Conservation (phyloP, 1,139 yeast genomes). For the Blastobotrys illinoisensis region DNA sequence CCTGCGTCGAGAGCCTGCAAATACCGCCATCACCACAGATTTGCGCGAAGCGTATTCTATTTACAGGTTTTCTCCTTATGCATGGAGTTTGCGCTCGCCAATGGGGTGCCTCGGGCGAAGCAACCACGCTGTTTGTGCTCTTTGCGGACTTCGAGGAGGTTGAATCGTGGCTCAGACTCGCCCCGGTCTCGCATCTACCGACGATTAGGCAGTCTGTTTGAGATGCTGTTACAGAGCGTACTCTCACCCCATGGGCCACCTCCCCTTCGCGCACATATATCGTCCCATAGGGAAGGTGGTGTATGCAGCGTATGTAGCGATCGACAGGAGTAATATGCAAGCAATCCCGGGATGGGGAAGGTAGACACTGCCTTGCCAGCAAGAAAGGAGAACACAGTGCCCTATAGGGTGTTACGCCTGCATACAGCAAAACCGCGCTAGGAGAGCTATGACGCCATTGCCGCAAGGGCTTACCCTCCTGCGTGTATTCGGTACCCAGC, state of each 20-base stretch:
- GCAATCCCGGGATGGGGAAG: neutral
- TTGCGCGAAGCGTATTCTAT: neutral
- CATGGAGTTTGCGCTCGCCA: neutral
- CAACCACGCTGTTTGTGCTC: neutral
- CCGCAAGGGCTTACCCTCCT: neutral
- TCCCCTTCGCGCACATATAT: neutral
- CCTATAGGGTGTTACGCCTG: neutral
- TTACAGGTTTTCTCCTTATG: neutral
- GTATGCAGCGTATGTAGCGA: neutral
- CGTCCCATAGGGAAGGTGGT: neutral
- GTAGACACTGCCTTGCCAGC: neutral
- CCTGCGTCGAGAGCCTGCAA: neutral
- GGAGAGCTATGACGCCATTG: neutral
- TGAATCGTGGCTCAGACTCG: neutral
- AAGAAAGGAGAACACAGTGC: neutral
- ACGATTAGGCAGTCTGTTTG: neutral
- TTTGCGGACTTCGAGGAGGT: neutral
- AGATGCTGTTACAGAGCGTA: neutral
- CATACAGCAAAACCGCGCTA: neutral
- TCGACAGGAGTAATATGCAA: neutral
- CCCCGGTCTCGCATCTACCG: neutral
- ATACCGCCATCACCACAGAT: neutral
- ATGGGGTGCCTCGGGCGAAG: neutral
- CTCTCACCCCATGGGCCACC: neutral
- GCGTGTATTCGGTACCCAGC: neutral